phyloP scores from a whole-genome alignment of 2,329 filamentous ascomycete genomes.

The Penicillium paneum region DNA sequence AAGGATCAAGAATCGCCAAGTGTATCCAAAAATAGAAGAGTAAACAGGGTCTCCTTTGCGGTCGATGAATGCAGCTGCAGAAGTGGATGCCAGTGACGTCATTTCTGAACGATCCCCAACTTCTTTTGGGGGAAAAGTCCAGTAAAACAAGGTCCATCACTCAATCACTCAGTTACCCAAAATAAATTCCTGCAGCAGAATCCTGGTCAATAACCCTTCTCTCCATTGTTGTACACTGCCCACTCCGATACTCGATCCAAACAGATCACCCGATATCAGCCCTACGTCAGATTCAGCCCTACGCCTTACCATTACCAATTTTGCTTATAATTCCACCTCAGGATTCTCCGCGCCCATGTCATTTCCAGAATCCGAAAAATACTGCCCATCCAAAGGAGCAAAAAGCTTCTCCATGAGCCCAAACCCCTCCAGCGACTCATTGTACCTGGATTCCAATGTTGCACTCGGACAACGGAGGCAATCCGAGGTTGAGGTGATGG shows the following conservation, averaged over 20 bases:
- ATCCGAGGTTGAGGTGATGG: neutral
- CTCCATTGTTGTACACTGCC: slow-evolving; percentile 8
- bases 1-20: neutral
- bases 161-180: slow-evolving; percentile 4
- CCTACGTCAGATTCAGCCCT: slow-evolving; percentile 24
- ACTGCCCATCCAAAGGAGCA: neutral
- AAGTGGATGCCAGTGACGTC: slow-evolving; percentile 15
- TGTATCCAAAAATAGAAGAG: too few relatives aligned
- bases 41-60: too few relatives aligned
- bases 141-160: slow-evolving; percentile 13
- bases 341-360: neutral
- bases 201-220: neutral
- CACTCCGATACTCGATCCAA: neutral
- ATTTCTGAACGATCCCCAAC: slow-evolving; percentile 13
- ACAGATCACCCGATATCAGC: slow-evolving; percentile 11
- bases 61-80: neutral
- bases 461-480: slow-evolving; percentile 1
- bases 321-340: neutral
- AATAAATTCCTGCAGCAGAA: slow-evolving; percentile 5
- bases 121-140: neutral
- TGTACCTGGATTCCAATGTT: neutral
- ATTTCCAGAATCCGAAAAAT: neutral
- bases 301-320: neutral
- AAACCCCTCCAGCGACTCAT: neutral
- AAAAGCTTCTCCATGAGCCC: slow-evolving; percentile 4